Evolutionary conservation across 2,329 filamentous ascomycete genomes (phyloP), one percentile per base, ranked within the genome.

Genomic region (Chrysoporthe deuterocubensis): DNA sequence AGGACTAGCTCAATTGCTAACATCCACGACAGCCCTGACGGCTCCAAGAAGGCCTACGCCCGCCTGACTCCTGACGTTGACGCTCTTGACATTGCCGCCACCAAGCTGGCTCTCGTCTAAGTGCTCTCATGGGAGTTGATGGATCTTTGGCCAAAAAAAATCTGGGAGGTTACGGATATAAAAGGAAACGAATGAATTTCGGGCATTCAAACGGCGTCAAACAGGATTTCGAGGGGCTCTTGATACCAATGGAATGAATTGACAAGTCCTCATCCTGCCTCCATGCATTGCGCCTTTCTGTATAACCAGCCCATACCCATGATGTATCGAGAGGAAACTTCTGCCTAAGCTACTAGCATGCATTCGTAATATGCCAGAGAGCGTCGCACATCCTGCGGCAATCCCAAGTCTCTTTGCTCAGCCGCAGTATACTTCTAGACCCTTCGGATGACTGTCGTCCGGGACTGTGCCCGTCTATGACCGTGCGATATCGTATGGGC

Each of bases 21-120:
- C 70, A 58, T 60, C 13, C 2, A 32, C 44, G 44, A 68, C 67
- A 94, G 94, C 82, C 96, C 96, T 73, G 94, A 99, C 81, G 96
- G 96, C 79, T 89, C 90, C 80, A 99, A 99, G 93, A 99, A 99
- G 92, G 96, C 96, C 72, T 99, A 96, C 81, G 94, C 92, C 80
- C 92, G 95, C 81, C 89, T 99, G 74, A 98, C 96, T 68, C 86
- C 94, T 72, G 96, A 99, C 83, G 94, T 98, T 76, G 96, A 99
- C 84, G 96, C 96, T 79, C 92, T 99, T 77, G 96, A 99, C 86
- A 97, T 99, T 84, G 96, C 96, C 73, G 96, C 96, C 79, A 98
- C 96, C 84, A 99, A 98, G 92, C 91, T 99, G 76, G 91, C 92
- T 76, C 96, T 99, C 79, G 96, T 98, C 81, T 98, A 97, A 91